These are phyloP conservation scores for Rutstroemia sp. DNA, from an alignment of 2,329 filamentous ascomycete species.

Conservation along the genomic window DNA sequence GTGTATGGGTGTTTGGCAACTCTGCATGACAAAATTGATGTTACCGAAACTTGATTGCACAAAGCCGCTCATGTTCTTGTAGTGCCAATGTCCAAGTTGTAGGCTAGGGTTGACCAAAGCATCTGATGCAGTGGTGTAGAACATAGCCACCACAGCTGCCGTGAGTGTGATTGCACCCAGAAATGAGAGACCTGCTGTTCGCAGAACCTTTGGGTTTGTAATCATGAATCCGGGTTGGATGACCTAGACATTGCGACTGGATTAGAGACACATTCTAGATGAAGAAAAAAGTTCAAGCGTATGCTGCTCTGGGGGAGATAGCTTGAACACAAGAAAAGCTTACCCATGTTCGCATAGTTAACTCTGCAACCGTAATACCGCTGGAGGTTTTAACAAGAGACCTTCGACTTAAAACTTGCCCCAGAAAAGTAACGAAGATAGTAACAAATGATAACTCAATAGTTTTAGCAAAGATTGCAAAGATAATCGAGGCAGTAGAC, in stretches of 20 bases:
- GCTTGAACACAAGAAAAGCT: not conserved
- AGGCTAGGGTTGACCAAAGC: conserved; percentile 69
- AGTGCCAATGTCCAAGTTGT: conserved; percentile 46
- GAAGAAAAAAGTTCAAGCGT: too few species aligned
- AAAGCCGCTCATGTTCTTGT: conserved; percentile 43
- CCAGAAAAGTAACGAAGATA: conserved; percentile 66
- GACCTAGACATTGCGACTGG: conserved; percentile 38
- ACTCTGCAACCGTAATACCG: conserved; percentile 67
- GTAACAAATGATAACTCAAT: conserved; percentile 75
- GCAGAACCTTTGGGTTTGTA: conserved; percentile 58
- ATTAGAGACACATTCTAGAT: not conserved
- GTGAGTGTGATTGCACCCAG: conserved; percentile 58
- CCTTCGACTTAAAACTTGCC: conserved; percentile 65
- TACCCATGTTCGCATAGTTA: conserved; percentile 68
- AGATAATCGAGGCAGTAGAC: conserved; percentile 58
- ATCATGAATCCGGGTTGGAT: conserved; percentile 66
- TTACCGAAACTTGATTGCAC: conserved; percentile 61
- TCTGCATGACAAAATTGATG: conserved; percentile 41
- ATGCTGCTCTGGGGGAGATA: too few species aligned
- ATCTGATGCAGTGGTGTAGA: conserved; percentile 73
- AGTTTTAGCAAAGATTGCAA: conserved; percentile 64
- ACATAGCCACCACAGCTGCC: conserved; percentile 57
- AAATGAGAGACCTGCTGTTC: conserved; percentile 54
- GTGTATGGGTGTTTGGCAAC: conserved; percentile 56
- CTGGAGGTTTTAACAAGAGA: conserved; percentile 52